Conservation (phyloP, 2,329 filamentous ascomycete genomes). For the Fusarium verticillioides region DNA sequence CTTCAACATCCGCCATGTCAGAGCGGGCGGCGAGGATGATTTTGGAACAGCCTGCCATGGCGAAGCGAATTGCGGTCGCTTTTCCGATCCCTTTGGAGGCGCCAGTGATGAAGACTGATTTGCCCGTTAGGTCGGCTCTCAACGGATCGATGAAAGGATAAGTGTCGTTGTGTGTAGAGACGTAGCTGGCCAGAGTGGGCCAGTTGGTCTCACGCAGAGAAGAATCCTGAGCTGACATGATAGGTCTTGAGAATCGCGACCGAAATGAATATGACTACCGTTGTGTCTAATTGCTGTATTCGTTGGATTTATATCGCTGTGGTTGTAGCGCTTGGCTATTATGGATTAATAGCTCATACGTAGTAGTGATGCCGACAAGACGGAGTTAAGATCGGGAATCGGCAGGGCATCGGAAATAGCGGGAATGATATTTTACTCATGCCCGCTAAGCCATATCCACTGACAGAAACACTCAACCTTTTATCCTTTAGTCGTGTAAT, state of each 20-base stretch:
- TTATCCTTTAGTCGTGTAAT: no score
- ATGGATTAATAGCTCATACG: not conserved
- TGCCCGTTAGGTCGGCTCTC: constrained; percentile 52
- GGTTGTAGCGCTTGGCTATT: fast-evolving
- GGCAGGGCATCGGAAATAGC: not conserved
- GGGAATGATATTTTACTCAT: not conserved
- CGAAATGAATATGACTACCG: fast-evolving
- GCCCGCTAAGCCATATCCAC: not conserved
- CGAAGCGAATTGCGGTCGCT: constrained; percentile 64
- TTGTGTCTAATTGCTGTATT: fast-evolving
- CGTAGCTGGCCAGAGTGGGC: not conserved
- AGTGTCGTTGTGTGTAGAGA: constrained; percentile 2
- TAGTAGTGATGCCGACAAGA: not conserved
- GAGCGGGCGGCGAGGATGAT: constrained; percentile 66
- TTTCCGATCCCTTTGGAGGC: constrained; percentile 49
- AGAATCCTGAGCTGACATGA: not conserved
- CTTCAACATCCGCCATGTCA: constrained; percentile 47
- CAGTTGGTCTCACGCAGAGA: not conserved
- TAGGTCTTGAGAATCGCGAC: fast-evolving
- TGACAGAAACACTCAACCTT: no score
- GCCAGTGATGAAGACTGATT: constrained; percentile 40
- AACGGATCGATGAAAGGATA: constrained; percentile 62
- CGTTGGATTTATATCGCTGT: fast-evolving
- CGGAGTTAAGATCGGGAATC: not conserved
- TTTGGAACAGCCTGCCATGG: constrained; percentile 60